Evolutionary conservation across 2,329 filamentous ascomycete genomes (phyloP).

Genomic region (Aspergillus thermomutatus): DNA sequence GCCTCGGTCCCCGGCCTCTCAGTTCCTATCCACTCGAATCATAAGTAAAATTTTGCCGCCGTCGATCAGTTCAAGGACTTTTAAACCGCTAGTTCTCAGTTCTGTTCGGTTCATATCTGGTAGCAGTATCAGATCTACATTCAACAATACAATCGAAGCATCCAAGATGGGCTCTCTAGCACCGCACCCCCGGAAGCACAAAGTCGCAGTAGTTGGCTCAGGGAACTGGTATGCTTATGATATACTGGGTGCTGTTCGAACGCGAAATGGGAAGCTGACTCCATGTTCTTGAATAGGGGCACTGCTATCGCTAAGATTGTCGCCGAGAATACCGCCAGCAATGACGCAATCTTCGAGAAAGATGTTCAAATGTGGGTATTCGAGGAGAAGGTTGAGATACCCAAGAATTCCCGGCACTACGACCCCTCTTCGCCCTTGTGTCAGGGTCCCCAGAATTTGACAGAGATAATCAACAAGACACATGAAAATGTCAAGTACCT

Average conservation of each 20-base stretch:
- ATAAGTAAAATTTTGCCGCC: slow-evolving; percentile 6
- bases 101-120: slow-evolving; percentile 7
- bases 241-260: background rate
- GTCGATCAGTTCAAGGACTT: slow-evolving; percentile 14
- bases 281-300: slow-evolving; percentile 82
- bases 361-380: slow-evolving; percentile 99
- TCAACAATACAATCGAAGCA: background rate
- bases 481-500: slow-evolving; percentile 99
- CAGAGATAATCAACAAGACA: slow-evolving; percentile 79
- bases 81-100: slow-evolving; percentile 16
- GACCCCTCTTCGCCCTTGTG: slow-evolving; percentile 72
- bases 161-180: slow-evolving; percentile 32
- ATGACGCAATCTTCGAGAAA: slow-evolving; percentile 78
- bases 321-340: slow-evolving; percentile 79
- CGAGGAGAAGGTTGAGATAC: slow-evolving; percentile 80
- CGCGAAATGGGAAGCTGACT: slow-evolving; percentile 71
- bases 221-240: slow-evolving; percentile 75
- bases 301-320: slow-evolving; percentile 97
- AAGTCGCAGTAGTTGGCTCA: slow-evolving; percentile 77
- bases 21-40: slow-evolving; percentile 17
- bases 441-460: slow-evolving; percentile 78
- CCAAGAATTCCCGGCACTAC: slow-evolving; percentile 71
- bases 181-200: slow-evolving; percentile 36
- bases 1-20: slow-evolving; percentile 29
- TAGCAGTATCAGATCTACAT: slow-evolving; percentile 11